Evolutionary conservation across 2,329 filamentous ascomycete genomes (phyloP).

Genomic region (Camptophora hylomeconis): DNA sequence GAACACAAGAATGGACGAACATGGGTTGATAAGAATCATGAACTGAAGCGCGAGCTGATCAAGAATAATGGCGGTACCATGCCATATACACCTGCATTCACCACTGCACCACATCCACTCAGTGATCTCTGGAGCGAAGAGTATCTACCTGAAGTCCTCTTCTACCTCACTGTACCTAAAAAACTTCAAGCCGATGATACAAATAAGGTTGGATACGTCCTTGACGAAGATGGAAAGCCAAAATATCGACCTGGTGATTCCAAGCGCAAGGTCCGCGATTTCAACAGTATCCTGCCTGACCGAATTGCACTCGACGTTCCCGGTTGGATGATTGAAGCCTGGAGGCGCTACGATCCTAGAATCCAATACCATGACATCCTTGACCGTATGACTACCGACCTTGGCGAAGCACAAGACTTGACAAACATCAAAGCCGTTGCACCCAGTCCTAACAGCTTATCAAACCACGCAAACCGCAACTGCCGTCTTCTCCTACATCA

Average conservation of each 20-base stretch:
- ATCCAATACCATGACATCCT: constrained; percentile 21
- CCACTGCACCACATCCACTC: constrained; percentile 4
- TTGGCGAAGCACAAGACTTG: constrained; percentile 3
- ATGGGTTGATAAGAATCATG: no score
- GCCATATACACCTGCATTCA: constrained; percentile 2
- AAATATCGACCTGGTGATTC: no score
- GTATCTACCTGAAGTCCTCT: constrained; percentile 17
- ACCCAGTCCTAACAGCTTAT: constrained; percentile 19
- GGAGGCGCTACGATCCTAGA: constrained; percentile 19
- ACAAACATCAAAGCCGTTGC: no score
- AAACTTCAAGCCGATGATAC: constrained; percentile 15
- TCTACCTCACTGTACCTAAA: constrained; percentile 13
- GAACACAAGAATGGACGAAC: no score
- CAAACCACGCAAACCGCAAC: constrained; percentile 20
- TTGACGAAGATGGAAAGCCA: constrained; percentile 6
- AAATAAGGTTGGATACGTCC: constrained; percentile 5
- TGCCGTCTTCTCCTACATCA: constrained; percentile 19
- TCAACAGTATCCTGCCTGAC: constrained; percentile 20
- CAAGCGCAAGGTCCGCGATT: constrained; percentile 11
- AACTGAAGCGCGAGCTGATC: no score
- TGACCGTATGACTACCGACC: constrained; percentile 18
- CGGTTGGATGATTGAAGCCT: constrained; percentile 22
- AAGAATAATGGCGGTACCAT: constrained; percentile 3
- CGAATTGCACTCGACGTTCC: constrained; percentile 20
- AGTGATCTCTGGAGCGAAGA: constrained; percentile 16